Evolutionary conservation across 495 filamentous ascomycete species (phyloP).

Genomic region (Amphirosellinia nigrospora): DNA sequence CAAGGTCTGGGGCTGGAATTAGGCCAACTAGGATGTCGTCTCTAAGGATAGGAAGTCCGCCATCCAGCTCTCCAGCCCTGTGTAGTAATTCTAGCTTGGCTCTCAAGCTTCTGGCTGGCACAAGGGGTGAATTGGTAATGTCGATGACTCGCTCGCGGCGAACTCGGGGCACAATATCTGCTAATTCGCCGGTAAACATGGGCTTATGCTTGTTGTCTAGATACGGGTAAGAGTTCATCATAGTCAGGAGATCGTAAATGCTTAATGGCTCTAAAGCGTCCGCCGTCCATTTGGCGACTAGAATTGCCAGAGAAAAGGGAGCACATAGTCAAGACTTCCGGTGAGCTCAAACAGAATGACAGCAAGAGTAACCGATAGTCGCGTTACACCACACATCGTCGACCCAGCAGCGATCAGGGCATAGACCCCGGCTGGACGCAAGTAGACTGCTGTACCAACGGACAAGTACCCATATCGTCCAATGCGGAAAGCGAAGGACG

Average conservation of each 20-base stretch:
- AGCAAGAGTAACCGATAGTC: conserved; percentile 90
- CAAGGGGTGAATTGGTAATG: conserved; percentile 77
- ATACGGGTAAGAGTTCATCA: conserved; percentile 97
- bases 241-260: conserved; percentile 94
- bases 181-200: conserved; percentile 81
- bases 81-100: conserved; percentile 81
- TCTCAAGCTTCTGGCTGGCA: conserved; percentile 76
- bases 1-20: conserved; percentile 92
- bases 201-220: conserved; percentile 93
- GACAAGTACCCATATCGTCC: conserved; percentile 75
- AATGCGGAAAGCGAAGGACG: conserved; percentile 73
- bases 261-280: conserved; percentile 93
- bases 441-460: conserved; percentile 68
- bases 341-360: conserved; percentile 97
- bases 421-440: conserved; percentile 97
- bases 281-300: conserved; percentile 97
- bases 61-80: conserved; percentile 86
- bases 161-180: conserved; percentile 80
- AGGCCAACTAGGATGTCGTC: conserved; percentile 83
- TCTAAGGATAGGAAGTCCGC: conserved; percentile 85
- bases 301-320: conserved; percentile 93
- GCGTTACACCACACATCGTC: conserved; percentile 97
- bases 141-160: conserved; percentile 84
- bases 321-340: conserved; percentile 89
- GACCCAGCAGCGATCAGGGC: conserved; percentile 93